phyloP scores from a whole-genome alignment of 2,329 filamentous ascomycete genomes.

The Colletotrichum sp. region DNA sequence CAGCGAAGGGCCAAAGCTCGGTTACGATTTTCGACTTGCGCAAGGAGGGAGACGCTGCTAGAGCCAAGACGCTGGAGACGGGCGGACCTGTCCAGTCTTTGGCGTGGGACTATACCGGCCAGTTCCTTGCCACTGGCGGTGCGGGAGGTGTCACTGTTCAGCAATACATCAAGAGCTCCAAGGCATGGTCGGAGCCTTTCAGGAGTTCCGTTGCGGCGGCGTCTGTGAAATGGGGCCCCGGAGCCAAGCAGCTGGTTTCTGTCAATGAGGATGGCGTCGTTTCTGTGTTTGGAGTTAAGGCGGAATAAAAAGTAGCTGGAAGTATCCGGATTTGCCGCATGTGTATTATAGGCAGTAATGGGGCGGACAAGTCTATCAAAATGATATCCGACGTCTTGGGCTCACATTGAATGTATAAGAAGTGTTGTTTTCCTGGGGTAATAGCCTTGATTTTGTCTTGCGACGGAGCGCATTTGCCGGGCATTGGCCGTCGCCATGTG shows the following conservation, averaged over 20 bases:
- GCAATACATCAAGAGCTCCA: conserved; percentile 85
- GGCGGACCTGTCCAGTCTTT: conserved; percentile 79
- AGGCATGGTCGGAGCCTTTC: conserved; percentile 88
- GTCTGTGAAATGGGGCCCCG: conserved; percentile 78
- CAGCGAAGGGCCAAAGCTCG: conserved; percentile 75
- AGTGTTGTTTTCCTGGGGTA: not conserved
- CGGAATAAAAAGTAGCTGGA: conserved; percentile 29
- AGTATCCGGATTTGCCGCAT: not conserved
- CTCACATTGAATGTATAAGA: not conserved
- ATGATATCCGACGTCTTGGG: conserved; percentile 18
- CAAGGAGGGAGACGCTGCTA: conserved; percentile 83
- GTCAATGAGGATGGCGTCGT: conserved; percentile 79
- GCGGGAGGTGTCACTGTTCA: conserved; percentile 83
- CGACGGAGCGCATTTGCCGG: not conserved
- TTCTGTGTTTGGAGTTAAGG: conserved; percentile 68
- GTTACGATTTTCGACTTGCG: conserved; percentile 92
- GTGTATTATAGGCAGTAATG: conserved; percentile 12
- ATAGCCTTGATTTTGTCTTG: not conserved
- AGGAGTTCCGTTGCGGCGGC: conserved; percentile 76
- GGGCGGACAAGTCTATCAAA: conserved; percentile 10
- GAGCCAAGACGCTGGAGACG: conserved; percentile 84
- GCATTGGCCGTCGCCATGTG: not conserved
- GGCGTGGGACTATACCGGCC: conserved; percentile 93
- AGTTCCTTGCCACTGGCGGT: conserved; percentile 86
- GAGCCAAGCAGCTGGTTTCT: conserved; percentile 76